Evolutionary conservation across 2,329 filamentous ascomycete genomes (phyloP).

Genomic region (Exophiala viscosa): DNA sequence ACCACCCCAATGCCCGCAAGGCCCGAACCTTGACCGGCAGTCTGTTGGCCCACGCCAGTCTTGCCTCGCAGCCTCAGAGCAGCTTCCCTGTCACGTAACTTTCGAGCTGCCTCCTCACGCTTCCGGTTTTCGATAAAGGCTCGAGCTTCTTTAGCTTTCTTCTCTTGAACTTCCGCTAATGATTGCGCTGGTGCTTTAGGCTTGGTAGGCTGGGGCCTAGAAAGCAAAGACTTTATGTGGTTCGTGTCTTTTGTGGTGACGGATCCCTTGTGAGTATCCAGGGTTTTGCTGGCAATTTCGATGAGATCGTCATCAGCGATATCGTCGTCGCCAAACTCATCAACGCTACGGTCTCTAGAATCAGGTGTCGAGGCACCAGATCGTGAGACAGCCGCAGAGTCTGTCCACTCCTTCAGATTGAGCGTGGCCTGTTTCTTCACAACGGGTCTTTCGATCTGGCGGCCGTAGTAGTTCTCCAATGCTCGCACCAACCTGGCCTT

Average conservation of each 20-base stretch:
- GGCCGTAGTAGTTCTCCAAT: slow-evolving; percentile 51
- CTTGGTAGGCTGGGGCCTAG: slow-evolving; percentile 6
- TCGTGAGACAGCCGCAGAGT: slow-evolving; percentile 12
- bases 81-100: slow-evolving; percentile 66
- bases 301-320: slow-evolving; percentile 36
- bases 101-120: slow-evolving; percentile 70
- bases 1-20: slow-evolving; percentile 66
- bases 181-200: slow-evolving; percentile 28
- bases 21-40: slow-evolving; percentile 74
- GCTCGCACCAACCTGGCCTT: slow-evolving; percentile 73
- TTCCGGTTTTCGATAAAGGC: slow-evolving; percentile 71
- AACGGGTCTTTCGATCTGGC: slow-evolving; percentile 41
- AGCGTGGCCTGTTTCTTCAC: slow-evolving; percentile 41
- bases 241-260: slow-evolving; percentile 20
- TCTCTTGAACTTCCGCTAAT: slow-evolving; percentile 18
- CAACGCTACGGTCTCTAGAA: slow-evolving; percentile 32
- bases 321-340: slow-evolving; percentile 41
- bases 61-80: slow-evolving; percentile 62
- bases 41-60: slow-evolving; percentile 53
- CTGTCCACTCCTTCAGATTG: slow-evolving; percentile 33
- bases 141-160: slow-evolving; percentile 38
- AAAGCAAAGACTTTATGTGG: slow-evolving; percentile 18
- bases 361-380: slow-evolving; percentile 16
- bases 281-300: slow-evolving; percentile 25
- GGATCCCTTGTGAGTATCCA: slow-evolving; percentile 11